Percentiles rank a stretch among this genome's conserved stretches.
These are phyloP conservation scores for Hypoxylon sp. DNA, from an alignment of 2,329 filamentous ascomycete species.

Conservation along the genomic window DNA sequence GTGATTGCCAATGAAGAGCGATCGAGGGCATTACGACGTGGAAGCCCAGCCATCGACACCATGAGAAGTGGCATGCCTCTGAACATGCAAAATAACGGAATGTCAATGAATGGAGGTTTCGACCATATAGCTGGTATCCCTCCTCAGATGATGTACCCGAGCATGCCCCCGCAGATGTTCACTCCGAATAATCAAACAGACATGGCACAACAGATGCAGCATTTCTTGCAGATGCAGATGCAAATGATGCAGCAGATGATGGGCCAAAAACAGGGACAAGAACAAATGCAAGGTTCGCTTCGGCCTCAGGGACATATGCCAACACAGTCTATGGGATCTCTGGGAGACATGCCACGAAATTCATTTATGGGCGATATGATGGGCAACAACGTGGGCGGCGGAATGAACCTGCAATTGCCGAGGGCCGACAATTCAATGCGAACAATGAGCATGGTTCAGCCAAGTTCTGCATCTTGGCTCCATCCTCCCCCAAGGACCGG, in stretches of 20 bases:
- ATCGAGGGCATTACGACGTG: conserved; percentile 77
- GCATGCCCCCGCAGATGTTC: conserved; percentile 51
- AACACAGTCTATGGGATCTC: conserved; percentile 55
- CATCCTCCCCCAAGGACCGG: conserved; percentile 53
- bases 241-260: conserved; percentile 90
- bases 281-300: conserved; percentile 37
- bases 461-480: conserved; percentile 67
- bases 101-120: conserved; percentile 51
- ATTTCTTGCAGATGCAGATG: conserved; percentile 95
- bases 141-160: conserved; percentile 59
- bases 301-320: conserved; percentile 51
- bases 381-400: conserved; percentile 51
- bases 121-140: conserved; percentile 62
- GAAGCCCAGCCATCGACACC: conserved; percentile 73
- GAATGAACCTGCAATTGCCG: conserved; percentile 56
- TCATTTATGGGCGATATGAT: conserved; percentile 45
- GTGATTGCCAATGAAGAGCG: conserved; percentile 89
- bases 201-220: conserved; percentile 83
- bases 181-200: conserved; percentile 75
- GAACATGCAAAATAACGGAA: conserved; percentile 46
- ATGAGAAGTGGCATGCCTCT: conserved; percentile 51
- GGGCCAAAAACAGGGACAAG: conserved; percentile 48
- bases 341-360: conserved; percentile 46
- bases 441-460: conserved; percentile 86
- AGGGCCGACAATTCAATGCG: conserved; percentile 61